A percentile compares a stretch with the other conserved stretches of the same genome.
phyloP scores from a whole-genome alignment of 495 filamentous ascomycete species.

The Aspergillus kassunensis region DNA sequence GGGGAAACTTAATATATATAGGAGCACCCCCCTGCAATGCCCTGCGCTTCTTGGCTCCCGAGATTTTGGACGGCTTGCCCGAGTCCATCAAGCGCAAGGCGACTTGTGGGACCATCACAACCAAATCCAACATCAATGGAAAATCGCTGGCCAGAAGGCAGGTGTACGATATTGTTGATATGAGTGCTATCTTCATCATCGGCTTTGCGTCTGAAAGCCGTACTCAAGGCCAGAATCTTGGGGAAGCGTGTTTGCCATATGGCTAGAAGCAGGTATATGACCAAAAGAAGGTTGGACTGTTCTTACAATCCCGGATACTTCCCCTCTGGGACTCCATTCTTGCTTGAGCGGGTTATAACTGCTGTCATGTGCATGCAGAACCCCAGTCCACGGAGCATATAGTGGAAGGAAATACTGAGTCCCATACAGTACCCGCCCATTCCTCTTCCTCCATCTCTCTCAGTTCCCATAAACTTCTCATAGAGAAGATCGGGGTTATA shows the following conservation, averaged over 20 bases:
- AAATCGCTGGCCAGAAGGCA: conserved; percentile 45
- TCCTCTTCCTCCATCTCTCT: conserved; percentile 26
- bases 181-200: conserved; percentile 48
- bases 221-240: no score
- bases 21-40: conserved; percentile 1
- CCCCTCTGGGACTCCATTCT: conserved; percentile 28
- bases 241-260: no score
- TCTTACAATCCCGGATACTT: conserved; percentile 42
- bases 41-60: conserved; percentile 30
- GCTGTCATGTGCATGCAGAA: conserved; percentile 53
- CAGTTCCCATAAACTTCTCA: conserved; percentile 54
- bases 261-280: background rate
- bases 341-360: conserved; percentile 34
- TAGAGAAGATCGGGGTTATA: conserved; percentile 57
- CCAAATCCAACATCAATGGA: conserved; percentile 74
- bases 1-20: no score
- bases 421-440: conserved; percentile 82
- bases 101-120: conserved; percentile 52
- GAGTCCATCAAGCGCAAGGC: conserved; percentile 44
- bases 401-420: conserved; percentile 62
- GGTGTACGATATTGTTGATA: conserved; percentile 64
- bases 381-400: conserved; percentile 58
- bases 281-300: background rate
- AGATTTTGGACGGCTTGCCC: conserved; percentile 39
- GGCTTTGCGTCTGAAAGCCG: no score